Conservation (phyloP, 768 basidiomycete genomes). For the Lentinula guzmanii region DNA sequence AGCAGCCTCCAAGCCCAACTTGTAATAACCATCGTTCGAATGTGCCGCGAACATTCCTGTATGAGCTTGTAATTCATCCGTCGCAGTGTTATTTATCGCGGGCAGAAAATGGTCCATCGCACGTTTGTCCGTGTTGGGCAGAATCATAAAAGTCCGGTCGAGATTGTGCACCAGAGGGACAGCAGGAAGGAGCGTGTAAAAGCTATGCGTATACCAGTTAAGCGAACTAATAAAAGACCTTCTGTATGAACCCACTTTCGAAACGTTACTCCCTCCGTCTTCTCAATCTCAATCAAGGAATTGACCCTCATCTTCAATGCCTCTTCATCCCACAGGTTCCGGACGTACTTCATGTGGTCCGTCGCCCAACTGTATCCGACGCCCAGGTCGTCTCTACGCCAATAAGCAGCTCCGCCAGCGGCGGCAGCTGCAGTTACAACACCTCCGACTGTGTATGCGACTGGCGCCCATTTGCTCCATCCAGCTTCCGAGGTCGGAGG, state of each 20-base stretch:
- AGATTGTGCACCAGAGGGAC: constrained; percentile 48
- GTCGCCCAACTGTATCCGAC: constrained; percentile 68
- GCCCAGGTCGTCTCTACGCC: constrained; percentile 69
- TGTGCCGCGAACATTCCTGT: constrained; percentile 80
- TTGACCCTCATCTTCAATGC: constrained; percentile 57
- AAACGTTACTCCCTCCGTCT: constrained; percentile 61
- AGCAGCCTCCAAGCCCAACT: constrained; percentile 66
- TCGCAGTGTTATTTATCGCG: constrained; percentile 57
- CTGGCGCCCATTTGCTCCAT: constrained; percentile 66
- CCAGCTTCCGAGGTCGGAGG: constrained; percentile 10
- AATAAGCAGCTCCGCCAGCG: constrained; percentile 80
- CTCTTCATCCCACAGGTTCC: constrained; percentile 77
- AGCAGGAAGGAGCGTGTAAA: constrained; percentile 75
- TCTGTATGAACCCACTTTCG: constrained; percentile 48
- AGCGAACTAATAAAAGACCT: background rate
- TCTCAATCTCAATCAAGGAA: constrained; percentile 52
- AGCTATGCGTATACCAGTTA: constrained; percentile 35
- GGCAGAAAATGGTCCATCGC: constrained; percentile 52
- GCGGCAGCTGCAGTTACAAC: constrained; percentile 68
- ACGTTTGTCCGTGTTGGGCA: constrained; percentile 52
- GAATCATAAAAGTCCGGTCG: constrained; percentile 71
- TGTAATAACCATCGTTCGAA: constrained; percentile 89
- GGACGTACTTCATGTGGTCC: constrained; percentile 88
- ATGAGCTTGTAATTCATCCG: constrained; percentile 81
- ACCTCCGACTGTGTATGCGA: constrained; percentile 67